Conservation (phyloP, 768 basidiomycete species). For the Termitomyces sp. region DNA sequence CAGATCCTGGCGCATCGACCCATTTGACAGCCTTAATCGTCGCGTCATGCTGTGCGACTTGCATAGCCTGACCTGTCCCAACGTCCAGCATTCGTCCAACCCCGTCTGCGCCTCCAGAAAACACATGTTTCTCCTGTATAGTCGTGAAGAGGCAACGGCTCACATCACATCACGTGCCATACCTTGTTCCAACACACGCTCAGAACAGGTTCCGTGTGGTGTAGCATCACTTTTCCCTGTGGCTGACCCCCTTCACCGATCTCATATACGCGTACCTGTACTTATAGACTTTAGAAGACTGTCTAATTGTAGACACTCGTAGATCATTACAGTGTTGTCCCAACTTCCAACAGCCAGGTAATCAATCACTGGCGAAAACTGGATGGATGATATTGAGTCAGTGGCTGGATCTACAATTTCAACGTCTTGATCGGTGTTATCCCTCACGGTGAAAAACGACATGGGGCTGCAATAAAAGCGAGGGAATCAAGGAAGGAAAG, state of each 20-base stretch:
- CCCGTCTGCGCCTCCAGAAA: conserved; percentile 93
- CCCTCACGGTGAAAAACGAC: not conserved
- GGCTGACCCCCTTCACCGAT: conserved; percentile 74
- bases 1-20: conserved; percentile 67
- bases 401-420: conserved; percentile 74
- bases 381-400: conserved; percentile 80
- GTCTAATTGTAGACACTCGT: not conserved
- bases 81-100: conserved; percentile 88
- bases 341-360: conserved; percentile 90
- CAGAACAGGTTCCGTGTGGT: conserved; percentile 85
- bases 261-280: conserved; percentile 88
- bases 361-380: conserved; percentile 79
- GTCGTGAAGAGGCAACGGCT: not conserved
- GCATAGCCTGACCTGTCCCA: conserved; percentile 68
- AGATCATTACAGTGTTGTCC: conserved; percentile 73
- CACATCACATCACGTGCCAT: conserved; percentile 14
- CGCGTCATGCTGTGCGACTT: conserved; percentile 88
- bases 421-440: conserved; percentile 47
- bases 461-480: not conserved
- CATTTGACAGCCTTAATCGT: conserved; percentile 79
- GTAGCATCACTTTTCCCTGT: conserved; percentile 84
- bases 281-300: not conserved
- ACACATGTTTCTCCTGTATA: conserved; percentile 77
- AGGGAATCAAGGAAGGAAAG: not conserved
- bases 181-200: conserved; percentile 91